Evolutionary conservation across 1,139 yeast genomes (phyloP), one percentile per base, ranked within the genome.

Genomic region (Magnusiomyces fungicola): DNA sequence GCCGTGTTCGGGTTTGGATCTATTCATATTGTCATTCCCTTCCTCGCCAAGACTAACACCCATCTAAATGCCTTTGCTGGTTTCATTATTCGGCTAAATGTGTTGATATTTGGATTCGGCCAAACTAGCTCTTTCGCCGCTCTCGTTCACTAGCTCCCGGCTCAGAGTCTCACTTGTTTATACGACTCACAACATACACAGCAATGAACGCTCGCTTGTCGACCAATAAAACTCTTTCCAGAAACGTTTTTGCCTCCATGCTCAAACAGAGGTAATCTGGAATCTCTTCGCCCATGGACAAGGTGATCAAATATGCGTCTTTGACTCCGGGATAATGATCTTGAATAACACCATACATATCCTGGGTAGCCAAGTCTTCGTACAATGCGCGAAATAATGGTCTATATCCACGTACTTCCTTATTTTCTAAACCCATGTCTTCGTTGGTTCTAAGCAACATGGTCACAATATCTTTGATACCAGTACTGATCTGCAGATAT

Each of bases 291-390:
- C 51, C 50, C 3, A 60, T 50, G 7, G 58, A 53, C 22, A 79
- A 56, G 1, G 86, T 74, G 32, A 83, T 63, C 44, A 85, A 56
- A 63, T 84, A 85, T 1, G 81, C 73, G 61, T 84, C 94, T 60
- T 83, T 83, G 32, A 82, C 81, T 55, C 73, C 71, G 76, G 54
- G 50, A 53, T 78, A 54, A 64, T 70, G 51, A 21, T 71, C 73
- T 34, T 77, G 72, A 43, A 84, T 68, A 19, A 83, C 92, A 0
- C 90, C 94, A 46, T 74, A 79, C 59, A 81, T 80, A 43, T 65
- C 62, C 43, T 77, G 70, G 3, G 68, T 59, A 38, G 67, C 59
- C 56, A 82, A 75, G 61, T 82, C 82, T 29, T 74, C 71, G 62
- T 71, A 79, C 40, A 85, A 65, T 53, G 72, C 75, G 39, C 70